phyloP scores from a whole-genome alignment of 2,329 filamentous ascomycete genomes.

The Shiraia bambusicola region DNA sequence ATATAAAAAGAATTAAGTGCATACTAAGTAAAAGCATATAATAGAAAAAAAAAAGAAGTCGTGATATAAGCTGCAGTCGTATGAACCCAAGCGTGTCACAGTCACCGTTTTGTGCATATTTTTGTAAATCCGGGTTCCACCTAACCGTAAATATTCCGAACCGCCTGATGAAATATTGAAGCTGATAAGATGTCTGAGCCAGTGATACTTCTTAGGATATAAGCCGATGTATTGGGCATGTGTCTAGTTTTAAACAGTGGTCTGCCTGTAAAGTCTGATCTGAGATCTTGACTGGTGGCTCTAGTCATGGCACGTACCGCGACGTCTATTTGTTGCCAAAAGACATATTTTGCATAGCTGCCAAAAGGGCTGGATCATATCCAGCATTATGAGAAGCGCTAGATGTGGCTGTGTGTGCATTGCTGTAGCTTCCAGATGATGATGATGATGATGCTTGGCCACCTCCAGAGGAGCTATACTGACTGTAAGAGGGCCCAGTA shows the following conservation, averaged over 20 bases:
- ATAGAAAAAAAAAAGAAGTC: conserved; percentile 3
- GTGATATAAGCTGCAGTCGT: background rate
- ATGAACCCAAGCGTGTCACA: background rate
- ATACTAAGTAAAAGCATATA: conserved; percentile 2
- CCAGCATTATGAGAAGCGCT: conserved; percentile 13
- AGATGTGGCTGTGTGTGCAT: conserved; percentile 10
- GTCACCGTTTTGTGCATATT: background rate
- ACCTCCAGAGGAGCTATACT: conserved; percentile 12
- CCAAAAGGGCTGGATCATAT: conserved; percentile 16
- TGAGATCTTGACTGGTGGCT: background rate
- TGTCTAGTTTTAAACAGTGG: no score
- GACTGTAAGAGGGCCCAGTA: conserved; percentile 17
- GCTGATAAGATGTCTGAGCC: no score
- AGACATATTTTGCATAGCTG: conserved; percentile 31
- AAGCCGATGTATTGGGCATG: no score
- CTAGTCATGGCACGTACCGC: background rate
- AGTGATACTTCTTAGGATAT: no score
- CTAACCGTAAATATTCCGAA: background rate
- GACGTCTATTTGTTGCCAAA: conserved; percentile 21
- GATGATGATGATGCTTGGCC: conserved; percentile 2
- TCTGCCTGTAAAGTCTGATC: background rate
- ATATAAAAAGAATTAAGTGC: no score
- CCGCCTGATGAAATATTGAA: background rate
- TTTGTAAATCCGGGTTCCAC: no score
- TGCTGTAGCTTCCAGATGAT: conserved; percentile 8